These are phyloP conservation scores for Geotrichum ghanense DNA, from an alignment of 805 yeast species.

Conservation along the genomic window DNA sequence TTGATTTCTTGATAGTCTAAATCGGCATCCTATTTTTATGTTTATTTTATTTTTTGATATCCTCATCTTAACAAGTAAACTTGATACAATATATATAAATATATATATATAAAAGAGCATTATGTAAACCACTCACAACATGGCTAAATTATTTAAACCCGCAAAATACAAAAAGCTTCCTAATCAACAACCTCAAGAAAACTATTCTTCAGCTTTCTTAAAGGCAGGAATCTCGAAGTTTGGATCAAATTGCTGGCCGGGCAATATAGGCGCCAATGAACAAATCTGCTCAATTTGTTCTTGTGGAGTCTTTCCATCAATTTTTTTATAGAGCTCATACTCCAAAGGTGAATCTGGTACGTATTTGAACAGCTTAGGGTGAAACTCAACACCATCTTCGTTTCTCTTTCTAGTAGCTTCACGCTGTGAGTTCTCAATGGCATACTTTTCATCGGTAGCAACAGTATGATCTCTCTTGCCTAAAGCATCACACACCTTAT, in stretches of 20 bases:
- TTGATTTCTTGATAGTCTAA: too few relatives aligned
- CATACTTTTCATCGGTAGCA: conserved; percentile 83
- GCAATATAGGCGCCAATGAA: conserved; percentile 65
- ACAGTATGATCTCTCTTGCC: conserved; percentile 62
- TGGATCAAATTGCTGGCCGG: conserved; percentile 62
- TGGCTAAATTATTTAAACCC: too few relatives aligned
- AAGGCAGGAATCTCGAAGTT: conserved; percentile 61
- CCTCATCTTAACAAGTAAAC: too few relatives aligned
- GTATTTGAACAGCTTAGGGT: conserved; percentile 63
- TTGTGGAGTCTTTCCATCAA: conserved; percentile 40
- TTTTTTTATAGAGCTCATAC: conserved; percentile 53
- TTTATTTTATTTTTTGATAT: too few relatives aligned
- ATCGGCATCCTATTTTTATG: too few relatives aligned
- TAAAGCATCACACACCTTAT: conserved; percentile 70
- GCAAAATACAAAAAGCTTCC: too few relatives aligned
- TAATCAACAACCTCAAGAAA: too few relatives aligned
- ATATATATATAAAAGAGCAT: not conserved
- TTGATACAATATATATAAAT: not conserved
- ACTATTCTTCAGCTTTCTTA: conserved; percentile 43
- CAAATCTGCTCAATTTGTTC: conserved; percentile 47
- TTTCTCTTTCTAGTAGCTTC: conserved; percentile 54
- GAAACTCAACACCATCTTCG: conserved; percentile 71
- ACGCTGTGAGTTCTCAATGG: conserved; percentile 84
- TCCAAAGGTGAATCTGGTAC: conserved; percentile 37
- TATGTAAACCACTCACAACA: too few relatives aligned